These are phyloP conservation scores for Globomyces pollinis-pini DNA, from an alignment of 192 early-diverging fungal species.

Conservation along the genomic window DNA sequence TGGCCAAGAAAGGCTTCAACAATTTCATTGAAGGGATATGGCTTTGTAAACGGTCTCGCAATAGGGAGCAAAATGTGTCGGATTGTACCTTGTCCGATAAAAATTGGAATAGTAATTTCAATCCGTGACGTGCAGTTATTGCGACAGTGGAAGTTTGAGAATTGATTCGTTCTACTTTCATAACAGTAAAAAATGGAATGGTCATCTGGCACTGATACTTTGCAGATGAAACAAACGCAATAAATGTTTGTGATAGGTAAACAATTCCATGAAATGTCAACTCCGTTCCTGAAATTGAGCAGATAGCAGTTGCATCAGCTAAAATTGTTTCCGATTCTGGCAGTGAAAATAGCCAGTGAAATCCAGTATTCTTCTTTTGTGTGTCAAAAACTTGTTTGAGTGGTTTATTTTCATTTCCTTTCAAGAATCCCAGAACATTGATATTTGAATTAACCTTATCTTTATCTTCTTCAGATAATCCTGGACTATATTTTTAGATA, in stretches of 20 bases:
- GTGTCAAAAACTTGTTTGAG: constrained; percentile 47
- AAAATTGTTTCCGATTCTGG: constrained; percentile 68
- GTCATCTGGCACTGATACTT: constrained; percentile 65
- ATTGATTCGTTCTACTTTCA: constrained; percentile 82
- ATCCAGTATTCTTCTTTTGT: constrained; percentile 71
- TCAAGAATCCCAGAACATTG: constrained; percentile 21
- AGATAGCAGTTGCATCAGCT: constrained; percentile 53
- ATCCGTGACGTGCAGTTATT: constrained; percentile 87
- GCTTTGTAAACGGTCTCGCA: constrained; percentile 63
- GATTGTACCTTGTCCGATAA: constrained; percentile 53
- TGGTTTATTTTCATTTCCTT: constrained; percentile 13
- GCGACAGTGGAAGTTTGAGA: constrained; percentile 63
- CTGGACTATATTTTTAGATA: no score
- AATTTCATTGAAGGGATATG: constrained; percentile 72
- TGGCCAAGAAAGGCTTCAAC: constrained; percentile 66
- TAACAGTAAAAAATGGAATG: constrained; percentile 83
- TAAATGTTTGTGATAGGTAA: constrained; percentile 80
- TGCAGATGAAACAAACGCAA: constrained; percentile 70
- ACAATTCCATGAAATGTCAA: constrained; percentile 57
- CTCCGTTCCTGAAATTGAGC: constrained; percentile 44
- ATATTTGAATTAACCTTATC: constrained; percentile 11
- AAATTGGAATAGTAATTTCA: constrained; percentile 77
- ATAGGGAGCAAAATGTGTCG: constrained; percentile 74
- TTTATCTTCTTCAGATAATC: constrained; percentile 26
- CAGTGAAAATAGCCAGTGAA: constrained; percentile 69